Conservation (phyloP, 768 basidiomycete species). For the Russula sp. region DNA sequence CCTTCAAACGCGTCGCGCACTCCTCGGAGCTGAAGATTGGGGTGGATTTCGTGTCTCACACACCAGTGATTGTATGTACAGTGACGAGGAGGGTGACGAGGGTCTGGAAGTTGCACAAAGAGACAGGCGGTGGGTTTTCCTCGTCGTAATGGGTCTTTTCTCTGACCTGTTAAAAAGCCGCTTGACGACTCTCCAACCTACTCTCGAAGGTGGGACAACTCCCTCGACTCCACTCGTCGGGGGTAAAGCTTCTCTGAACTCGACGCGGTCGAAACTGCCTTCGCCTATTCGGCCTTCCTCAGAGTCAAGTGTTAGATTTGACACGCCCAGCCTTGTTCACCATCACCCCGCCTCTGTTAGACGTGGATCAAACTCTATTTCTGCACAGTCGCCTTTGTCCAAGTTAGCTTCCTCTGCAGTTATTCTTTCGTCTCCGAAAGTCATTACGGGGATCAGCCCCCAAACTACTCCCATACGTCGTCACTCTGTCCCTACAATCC, state of each 20-base stretch:
- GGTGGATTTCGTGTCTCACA: constrained; percentile 30
- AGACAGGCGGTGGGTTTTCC: background rate
- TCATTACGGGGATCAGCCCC: background rate
- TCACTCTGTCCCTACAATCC: background rate
- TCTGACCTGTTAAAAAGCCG: background rate
- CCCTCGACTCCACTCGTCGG: background rate
- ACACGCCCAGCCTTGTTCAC: background rate
- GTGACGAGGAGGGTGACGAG: constrained; percentile 3
- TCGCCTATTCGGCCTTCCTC: background rate
- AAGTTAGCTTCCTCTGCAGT: background rate
- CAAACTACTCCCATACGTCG: background rate
- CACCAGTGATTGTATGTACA: constrained; percentile 23
- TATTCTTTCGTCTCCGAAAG: background rate
- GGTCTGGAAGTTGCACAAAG: background rate
- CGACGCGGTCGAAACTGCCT: background rate
- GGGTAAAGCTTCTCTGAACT: background rate
- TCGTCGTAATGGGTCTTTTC: background rate
- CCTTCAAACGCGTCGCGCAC: constrained; percentile 35
- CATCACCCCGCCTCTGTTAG: background rate
- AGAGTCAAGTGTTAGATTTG: background rate
- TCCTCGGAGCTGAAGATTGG: constrained; percentile 46
- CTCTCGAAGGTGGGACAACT: background rate
- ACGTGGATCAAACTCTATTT: background rate
- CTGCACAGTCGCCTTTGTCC: background rate
- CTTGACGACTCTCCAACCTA: background rate